These are phyloP conservation scores for Ostreobium quekettii DNA, from an alignment of 139 green algal species.

Conservation along the genomic window DNA sequence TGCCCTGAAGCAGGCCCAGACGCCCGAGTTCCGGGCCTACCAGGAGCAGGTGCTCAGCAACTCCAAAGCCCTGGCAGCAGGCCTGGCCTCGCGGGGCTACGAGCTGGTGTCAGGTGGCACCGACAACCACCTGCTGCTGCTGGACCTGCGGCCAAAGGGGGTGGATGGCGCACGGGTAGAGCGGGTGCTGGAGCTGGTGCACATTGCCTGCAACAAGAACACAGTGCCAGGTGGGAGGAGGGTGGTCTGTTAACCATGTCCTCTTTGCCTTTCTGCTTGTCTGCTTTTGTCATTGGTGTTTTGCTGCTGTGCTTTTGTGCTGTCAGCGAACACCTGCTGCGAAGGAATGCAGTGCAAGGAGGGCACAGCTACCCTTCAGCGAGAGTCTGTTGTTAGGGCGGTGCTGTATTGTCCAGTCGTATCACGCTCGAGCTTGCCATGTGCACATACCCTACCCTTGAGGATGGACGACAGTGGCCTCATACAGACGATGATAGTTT, in stretches of 20 bases:
- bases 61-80: conserved; percentile 60
- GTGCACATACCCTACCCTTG: too few relatives aligned
- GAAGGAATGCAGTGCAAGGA: too few relatives aligned
- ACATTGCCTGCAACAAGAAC: conserved; percentile 99
- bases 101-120: conserved; percentile 77
- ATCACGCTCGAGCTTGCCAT: too few relatives aligned
- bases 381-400: too few relatives aligned
- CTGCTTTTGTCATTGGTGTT: too few relatives aligned
- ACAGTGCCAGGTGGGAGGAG: conserved; percentile 78
- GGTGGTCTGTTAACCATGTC: conserved; percentile 29
- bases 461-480: too few relatives aligned
- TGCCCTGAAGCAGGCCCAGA: conserved; percentile 85
- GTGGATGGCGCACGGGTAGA: conserved; percentile 87
- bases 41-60: conserved; percentile 86
- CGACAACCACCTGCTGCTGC: conserved; percentile 95
- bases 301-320: too few relatives aligned
- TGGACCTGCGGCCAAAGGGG: conserved; percentile 78
- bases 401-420: too few relatives aligned
- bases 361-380: too few relatives aligned
- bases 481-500: too few relatives aligned
- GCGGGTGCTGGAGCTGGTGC: conserved; percentile 89
- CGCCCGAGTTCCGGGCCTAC: conserved; percentile 90
- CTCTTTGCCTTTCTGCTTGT: not conserved
- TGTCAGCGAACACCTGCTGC: too few relatives aligned
- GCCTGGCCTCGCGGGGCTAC: conserved; percentile 60